Evolutionary conservation across 2,329 filamentous ascomycete species (phyloP), one percentile per base, ranked within the genome.

Genomic region (Grosmannia huntii): DNA sequence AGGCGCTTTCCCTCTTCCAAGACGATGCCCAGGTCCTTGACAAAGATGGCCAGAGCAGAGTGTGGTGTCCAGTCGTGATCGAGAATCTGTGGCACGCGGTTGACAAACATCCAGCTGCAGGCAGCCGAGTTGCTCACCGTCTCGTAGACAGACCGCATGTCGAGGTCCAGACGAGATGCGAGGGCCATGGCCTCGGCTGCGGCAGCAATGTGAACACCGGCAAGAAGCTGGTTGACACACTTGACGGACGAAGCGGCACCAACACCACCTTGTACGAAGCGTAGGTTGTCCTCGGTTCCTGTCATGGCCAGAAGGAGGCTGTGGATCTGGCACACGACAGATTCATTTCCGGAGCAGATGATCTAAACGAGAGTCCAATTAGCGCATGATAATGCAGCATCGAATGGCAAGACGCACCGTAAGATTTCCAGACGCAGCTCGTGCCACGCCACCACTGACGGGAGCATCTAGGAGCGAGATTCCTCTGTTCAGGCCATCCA

Each of bases 181-280:
- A 83, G 74, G 0, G 78, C 77, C 72, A 82, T 80, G 0, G 77
- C 78, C 66, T 84, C 81, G 19, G 74, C 75, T 3, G 79, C 73
- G 0, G 76, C 70, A 10, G 78, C 73, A 53, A 84, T 81, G 65
- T 84, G 80, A 5, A 81, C 77, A 1, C 78, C 80, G 0, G 79
- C 78, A 49, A 84, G 75, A 5, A 82, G 73, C 62, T 83, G 78
- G 64, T 82, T 78, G 55, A 83, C 75, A 53, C 82, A 75, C 63
- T 82, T 82, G 64, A 80, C 76, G 23, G 80, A 81, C 11, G 75
- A 79, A 5, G 78, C 79, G 5, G 73, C 73, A 28, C 76, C 76
- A 53, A 81, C 70, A 1, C 74, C 77, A 2, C 79, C 79, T 16
- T 72, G 67, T 10, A 82, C 75, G 21, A 74, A 70, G 64, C 78